phyloP scores from a whole-genome alignment of 2,329 filamentous ascomycete genomes.

The Teratosphaeria viscida region DNA sequence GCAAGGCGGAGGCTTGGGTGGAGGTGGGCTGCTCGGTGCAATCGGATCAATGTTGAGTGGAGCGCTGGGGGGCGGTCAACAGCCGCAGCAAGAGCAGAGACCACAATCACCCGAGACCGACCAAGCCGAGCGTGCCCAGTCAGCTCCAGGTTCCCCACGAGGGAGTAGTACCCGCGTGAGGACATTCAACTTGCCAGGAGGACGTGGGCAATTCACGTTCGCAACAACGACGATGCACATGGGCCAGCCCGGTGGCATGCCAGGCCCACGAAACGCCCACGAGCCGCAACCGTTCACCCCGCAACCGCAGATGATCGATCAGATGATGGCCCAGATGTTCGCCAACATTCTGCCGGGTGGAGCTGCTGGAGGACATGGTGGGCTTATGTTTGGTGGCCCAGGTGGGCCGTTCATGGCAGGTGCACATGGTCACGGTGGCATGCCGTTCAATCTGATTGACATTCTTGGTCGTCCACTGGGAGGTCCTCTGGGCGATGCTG shows the following conservation, averaged over 20 bases:
- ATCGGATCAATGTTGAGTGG: constrained; percentile 1
- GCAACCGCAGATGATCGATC: constrained; percentile 21
- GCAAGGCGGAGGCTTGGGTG: constrained; percentile 29
- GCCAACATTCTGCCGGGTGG: constrained; percentile 17
- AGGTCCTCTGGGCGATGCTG: constrained; percentile 57
- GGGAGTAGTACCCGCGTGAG: constrained; percentile 8
- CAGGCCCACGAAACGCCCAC: constrained; percentile 43
- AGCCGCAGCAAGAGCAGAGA: constrained; percentile 9
- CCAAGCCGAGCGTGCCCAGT: constrained; percentile 4
- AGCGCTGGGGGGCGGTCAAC: constrained; percentile 7
- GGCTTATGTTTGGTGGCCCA: not conserved
- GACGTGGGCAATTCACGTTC: constrained; percentile 20
- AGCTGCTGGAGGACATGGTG: constrained; percentile 1
- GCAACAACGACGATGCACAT: constrained; percentile 16
- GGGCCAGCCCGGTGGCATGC: constrained; percentile 14
- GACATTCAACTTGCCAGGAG: constrained; percentile 11
- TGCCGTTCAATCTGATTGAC: constrained; percentile 11
- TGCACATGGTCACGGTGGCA: not conserved
- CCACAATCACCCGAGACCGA: constrained; percentile 6
- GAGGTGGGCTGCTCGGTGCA: constrained; percentile 13
- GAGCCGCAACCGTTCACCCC: constrained; percentile 35
- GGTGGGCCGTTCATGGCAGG: constrained; percentile 5
- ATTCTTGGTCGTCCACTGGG: constrained; percentile 29
- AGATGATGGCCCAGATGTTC: constrained; percentile 24
- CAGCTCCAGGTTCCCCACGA: constrained; percentile 6